Percentiles rank a stretch among this genome's conserved stretches.
These are phyloP conservation scores for Fonsecaea nubica DNA, from an alignment of 2,329 filamentous ascomycete genomes.

Conservation along the genomic window DNA sequence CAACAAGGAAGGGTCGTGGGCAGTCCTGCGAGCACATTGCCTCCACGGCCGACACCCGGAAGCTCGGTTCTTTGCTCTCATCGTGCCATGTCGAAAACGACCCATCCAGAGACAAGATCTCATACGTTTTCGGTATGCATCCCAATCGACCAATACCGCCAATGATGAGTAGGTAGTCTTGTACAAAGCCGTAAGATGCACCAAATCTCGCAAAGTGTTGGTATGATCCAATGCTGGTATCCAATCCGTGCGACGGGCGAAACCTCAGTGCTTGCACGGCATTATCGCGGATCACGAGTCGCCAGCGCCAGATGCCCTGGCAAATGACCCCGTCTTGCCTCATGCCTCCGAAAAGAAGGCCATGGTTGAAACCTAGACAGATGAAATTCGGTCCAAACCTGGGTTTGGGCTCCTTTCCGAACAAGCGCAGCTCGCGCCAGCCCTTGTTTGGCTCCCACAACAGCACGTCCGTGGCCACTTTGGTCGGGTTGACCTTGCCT, in stretches of 20 bases:
- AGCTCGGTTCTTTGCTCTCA: conserved; percentile 34
- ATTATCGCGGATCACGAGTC: conserved; percentile 51
- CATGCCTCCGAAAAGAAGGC: conserved; percentile 76
- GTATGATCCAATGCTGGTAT: conserved; percentile 41
- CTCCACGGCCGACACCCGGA: conserved; percentile 41
- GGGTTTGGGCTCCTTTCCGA: conserved; percentile 50
- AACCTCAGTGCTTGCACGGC: conserved; percentile 44
- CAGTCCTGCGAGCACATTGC: conserved; percentile 42
- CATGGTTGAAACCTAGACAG: conserved; percentile 54
- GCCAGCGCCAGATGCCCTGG: conserved; percentile 71
- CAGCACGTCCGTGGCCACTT: conserved; percentile 59
- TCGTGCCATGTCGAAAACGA: conserved; percentile 35
- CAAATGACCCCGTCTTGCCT: conserved; percentile 67
- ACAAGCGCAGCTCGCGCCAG: conserved; percentile 56
- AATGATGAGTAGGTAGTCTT: conserved; percentile 57
- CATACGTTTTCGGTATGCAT: conserved; percentile 53
- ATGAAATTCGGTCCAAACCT: conserved; percentile 64
- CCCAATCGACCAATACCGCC: conserved; percentile 56
- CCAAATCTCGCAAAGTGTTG: conserved; percentile 55
- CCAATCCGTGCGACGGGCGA: conserved; percentile 34
- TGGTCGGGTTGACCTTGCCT: conserved; percentile 62
- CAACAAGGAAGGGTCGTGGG: conserved; percentile 72
- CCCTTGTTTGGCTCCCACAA: conserved; percentile 60
- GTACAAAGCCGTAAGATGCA: conserved; percentile 57
- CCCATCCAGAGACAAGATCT: conserved; percentile 57